Percentiles rank a stretch among this genome's conserved stretches.
Evolutionary conservation across 495 filamentous ascomycete genomes (phyloP).

Genomic region (Penicillium taxi): DNA sequence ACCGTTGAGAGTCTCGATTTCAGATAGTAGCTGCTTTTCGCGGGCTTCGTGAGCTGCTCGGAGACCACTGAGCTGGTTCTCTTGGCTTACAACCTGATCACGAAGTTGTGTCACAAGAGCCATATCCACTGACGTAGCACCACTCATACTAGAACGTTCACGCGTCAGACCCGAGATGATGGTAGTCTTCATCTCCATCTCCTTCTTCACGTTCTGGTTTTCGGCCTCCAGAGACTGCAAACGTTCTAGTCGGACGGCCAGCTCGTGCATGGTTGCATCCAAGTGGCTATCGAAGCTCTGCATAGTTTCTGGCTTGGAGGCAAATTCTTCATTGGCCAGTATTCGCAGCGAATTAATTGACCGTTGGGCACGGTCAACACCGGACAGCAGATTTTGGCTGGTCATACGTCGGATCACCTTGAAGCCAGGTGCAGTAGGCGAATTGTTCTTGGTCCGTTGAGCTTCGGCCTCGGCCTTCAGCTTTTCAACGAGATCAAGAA

Average conservation of each 20-base stretch:
- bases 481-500: constrained; percentile 77
- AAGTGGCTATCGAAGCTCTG: constrained; percentile 90
- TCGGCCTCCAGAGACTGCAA: constrained; percentile 85
- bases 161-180: constrained; percentile 91
- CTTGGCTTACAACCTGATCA: constrained; percentile 78
- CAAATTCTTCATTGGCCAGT: constrained; percentile 79
- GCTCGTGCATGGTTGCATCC: constrained; percentile 86
- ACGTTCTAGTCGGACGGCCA: constrained; percentile 77
- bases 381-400: constrained; percentile 75
- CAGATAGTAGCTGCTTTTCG: constrained; percentile 62
- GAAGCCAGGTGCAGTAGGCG: constrained; percentile 53
- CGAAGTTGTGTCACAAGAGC: constrained; percentile 81
- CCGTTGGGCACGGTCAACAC: constrained; percentile 83
- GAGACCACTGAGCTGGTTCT: constrained; percentile 67
- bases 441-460: constrained; percentile 60
- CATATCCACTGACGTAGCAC: constrained; percentile 80
- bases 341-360: constrained; percentile 85
- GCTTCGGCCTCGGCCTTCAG: constrained; percentile 81
- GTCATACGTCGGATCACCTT: constrained; percentile 84
- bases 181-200: constrained; percentile 91
- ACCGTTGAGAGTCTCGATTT: constrained; percentile 60
- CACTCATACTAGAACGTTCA: constrained; percentile 80
- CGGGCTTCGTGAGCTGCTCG: constrained; percentile 62
- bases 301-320: constrained; percentile 69
- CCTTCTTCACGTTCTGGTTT: constrained; percentile 73